These are phyloP conservation scores for Geoglossum cookeanum DNA, from an alignment of 2,329 filamentous ascomycete species.

Conservation along the genomic window DNA sequence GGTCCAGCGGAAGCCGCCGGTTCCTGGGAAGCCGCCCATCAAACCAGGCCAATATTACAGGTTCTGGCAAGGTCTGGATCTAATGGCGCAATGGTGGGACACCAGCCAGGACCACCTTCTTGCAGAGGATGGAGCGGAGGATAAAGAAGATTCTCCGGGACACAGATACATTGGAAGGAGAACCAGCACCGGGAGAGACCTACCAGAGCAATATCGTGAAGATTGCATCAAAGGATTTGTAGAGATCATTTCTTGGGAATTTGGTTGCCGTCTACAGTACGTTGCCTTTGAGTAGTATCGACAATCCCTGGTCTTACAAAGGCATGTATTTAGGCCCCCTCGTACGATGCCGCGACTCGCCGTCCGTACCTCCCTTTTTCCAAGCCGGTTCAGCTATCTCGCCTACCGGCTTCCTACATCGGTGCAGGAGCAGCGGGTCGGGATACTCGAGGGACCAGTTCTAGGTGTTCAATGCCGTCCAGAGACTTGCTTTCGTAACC, in stretches of 20 bases:
- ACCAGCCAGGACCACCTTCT: conserved; percentile 34
- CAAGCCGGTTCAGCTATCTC: conserved; percentile 35
- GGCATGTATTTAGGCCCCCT: conserved; percentile 18
- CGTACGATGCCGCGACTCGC: conserved; percentile 27
- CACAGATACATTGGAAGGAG: conserved; percentile 36
- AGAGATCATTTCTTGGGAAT: conserved; percentile 38
- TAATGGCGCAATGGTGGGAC: conserved; percentile 44
- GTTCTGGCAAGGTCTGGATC: conserved; percentile 40
- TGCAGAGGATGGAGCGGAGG: conserved; percentile 12
- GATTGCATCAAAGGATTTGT: conserved; percentile 36
- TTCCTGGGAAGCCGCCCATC: conserved; percentile 26
- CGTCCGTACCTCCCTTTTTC: conserved; percentile 32
- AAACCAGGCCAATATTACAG: conserved; percentile 36
- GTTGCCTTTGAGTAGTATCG: background rate
- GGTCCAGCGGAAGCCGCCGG: conserved; percentile 28
- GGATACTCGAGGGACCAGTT: conserved; percentile 38
- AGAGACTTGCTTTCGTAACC: conserved; percentile 32
- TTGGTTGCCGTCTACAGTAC: conserved; percentile 29
- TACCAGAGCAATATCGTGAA: conserved; percentile 37
- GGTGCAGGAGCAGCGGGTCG: conserved; percentile 30
- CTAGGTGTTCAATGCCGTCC: conserved; percentile 34
- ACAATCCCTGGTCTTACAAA: background rate
- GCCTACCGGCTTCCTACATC: conserved; percentile 34
- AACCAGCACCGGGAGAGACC: conserved; percentile 34
- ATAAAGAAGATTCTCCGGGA: conserved; percentile 2